Evolutionary conservation across 495 filamentous ascomycete species (phyloP).

Genomic region (Stereocaulon alpinum): DNA sequence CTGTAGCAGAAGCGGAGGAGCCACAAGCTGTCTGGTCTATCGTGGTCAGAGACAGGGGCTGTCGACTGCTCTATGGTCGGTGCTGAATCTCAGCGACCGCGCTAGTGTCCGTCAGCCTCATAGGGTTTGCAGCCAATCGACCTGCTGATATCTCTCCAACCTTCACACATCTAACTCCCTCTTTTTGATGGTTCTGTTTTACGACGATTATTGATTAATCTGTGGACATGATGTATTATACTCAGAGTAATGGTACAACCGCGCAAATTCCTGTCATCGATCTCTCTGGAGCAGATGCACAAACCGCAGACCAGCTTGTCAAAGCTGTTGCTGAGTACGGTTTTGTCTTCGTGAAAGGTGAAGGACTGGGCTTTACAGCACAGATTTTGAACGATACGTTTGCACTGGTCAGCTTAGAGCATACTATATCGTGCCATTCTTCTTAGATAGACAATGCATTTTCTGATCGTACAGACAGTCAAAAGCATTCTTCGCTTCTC

Average conservation of each 20-base stretch:
- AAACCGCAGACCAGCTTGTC: slow-evolving; percentile 61
- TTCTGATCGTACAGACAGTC: slow-evolving; percentile 42
- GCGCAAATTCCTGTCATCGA: slow-evolving; percentile 69
- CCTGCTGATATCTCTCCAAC: background rate
- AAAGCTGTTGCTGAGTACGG: slow-evolving; percentile 72
- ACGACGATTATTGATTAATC: background rate
- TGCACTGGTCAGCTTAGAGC: slow-evolving; percentile 46
- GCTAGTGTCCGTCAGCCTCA: slow-evolving; percentile 3
- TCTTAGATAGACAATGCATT: slow-evolving; percentile 2
- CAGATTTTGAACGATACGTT: slow-evolving; percentile 65
- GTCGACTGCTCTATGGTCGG: background rate
- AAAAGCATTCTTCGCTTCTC: slow-evolving; percentile 63
- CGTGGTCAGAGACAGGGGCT: background rate
- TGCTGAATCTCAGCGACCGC: background rate
- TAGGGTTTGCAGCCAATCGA: background rate
- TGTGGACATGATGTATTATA: background rate
- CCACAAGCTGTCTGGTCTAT: too few relatives aligned
- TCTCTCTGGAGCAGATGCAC: slow-evolving; percentile 47
- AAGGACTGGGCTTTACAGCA: slow-evolving; percentile 52
- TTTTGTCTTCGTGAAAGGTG: slow-evolving; percentile 78
- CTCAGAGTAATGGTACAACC: background rate
- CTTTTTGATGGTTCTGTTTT: background rate
- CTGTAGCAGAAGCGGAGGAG: background rate
- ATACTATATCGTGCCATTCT: background rate
- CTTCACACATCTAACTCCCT: background rate